phyloP scores from a whole-genome alignment of 2,329 filamentous ascomycete genomes.

The Fusarium transvaalense region DNA sequence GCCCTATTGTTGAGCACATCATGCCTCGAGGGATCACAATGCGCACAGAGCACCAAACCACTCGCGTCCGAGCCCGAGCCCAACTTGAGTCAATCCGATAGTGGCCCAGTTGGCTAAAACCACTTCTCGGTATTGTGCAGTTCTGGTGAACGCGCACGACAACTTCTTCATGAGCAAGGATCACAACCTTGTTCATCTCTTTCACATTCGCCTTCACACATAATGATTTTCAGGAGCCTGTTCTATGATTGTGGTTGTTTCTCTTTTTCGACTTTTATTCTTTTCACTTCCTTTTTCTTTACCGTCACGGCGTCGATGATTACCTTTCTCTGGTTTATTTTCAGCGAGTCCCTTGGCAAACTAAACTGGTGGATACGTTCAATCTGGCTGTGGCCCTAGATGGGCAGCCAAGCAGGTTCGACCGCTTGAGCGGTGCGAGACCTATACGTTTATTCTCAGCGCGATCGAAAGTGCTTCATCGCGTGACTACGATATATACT shows the following conservation, averaged over 20 bases:
- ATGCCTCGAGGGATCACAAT: slow-evolving; percentile 36
- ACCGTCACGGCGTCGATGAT: slow-evolving; percentile 39
- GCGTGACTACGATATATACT: slow-evolving; percentile 45
- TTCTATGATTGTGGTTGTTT: slow-evolving; percentile 37
- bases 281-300: slow-evolving; percentile 36
- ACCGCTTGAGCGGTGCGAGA: slow-evolving; percentile 24
- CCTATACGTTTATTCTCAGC: slow-evolving; percentile 48
- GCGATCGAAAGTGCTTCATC: slow-evolving; percentile 50
- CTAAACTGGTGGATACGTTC: slow-evolving; percentile 44
- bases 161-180: slow-evolving; percentile 18
- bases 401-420: slow-evolving; percentile 35
- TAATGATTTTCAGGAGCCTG: slow-evolving; percentile 43
- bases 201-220: slow-evolving; percentile 32
- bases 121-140: slow-evolving; percentile 23
- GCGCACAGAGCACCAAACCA: slow-evolving; percentile 34
- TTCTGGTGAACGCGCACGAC: slow-evolving; percentile 14
- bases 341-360: slow-evolving; percentile 42
- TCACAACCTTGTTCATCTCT: slow-evolving; percentile 11
- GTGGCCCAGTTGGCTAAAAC: slow-evolving; percentile 13
- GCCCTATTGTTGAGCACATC: slow-evolving; percentile 14
- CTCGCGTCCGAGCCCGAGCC: slow-evolving; percentile 28
- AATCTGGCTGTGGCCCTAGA: slow-evolving; percentile 33
- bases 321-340: slow-evolving; percentile 36
- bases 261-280: slow-evolving; percentile 6
- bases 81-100: slow-evolving; percentile 25